Evolutionary conservation across 2,329 filamentous ascomycete genomes (phyloP).

Genomic region (Tolypocladium tundrense): DNA sequence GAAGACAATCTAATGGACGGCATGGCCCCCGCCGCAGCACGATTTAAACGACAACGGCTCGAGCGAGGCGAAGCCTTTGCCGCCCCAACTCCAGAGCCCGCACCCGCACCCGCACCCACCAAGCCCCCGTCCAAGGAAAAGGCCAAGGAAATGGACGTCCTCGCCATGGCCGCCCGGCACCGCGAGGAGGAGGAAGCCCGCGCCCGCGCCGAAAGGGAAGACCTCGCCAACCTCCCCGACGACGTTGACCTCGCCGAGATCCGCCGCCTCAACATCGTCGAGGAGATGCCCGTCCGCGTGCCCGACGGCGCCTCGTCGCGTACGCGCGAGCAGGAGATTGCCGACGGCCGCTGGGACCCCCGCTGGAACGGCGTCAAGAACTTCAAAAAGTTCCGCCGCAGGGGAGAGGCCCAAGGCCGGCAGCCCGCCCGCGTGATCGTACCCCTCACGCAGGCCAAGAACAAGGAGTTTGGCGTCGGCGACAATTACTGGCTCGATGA

Average conservation of each 20-base stretch:
- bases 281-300: slow-evolving; percentile 58
- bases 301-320: slow-evolving; percentile 14
- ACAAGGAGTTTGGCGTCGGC: slow-evolving; percentile 62
- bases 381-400: slow-evolving; percentile 76
- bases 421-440: slow-evolving; percentile 50
- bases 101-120: slow-evolving; percentile 10
- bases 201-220: slow-evolving; percentile 42
- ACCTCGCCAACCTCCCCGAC: slow-evolving; percentile 40
- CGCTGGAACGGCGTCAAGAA: slow-evolving; percentile 92
- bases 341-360: slow-evolving; percentile 64
- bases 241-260: slow-evolving; percentile 66
- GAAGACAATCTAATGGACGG: slow-evolving; percentile 55
- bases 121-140: slow-evolving; percentile 27
- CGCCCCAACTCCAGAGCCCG: slow-evolving; percentile 15
- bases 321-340: slow-evolving; percentile 37
- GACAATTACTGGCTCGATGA: slow-evolving; percentile 68
- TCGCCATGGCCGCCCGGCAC: slow-evolving; percentile 52
- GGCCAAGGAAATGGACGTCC: slow-evolving; percentile 56
- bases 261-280: slow-evolving; percentile 63
- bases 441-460: slow-evolving; percentile 57
- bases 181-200: slow-evolving; percentile 58
- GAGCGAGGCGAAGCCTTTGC: slow-evolving; percentile 42
- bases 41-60: slow-evolving; percentile 68
- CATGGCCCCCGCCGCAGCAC: slow-evolving; percentile 66
- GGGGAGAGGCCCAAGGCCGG: slow-evolving; percentile 37